Evolutionary conservation across 1,284 basidiomycete genomes (phyloP).

Genomic region (Fomitopsis betulina): DNA sequence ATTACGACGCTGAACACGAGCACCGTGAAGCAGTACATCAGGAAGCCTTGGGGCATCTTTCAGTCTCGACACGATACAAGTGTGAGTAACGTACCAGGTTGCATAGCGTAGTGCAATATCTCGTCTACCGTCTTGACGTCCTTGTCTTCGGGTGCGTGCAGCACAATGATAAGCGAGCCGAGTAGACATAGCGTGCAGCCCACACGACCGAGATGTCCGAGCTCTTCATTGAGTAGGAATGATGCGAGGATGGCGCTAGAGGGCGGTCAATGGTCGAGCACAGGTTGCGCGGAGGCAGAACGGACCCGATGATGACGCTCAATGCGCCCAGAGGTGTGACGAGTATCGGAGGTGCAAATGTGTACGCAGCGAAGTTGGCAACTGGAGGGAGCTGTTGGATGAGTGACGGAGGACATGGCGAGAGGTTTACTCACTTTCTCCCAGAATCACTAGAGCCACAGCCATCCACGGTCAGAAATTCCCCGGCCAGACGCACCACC

Average conservation of each 20-base stretch:
- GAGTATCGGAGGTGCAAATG: conserved; percentile 95
- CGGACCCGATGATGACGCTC: conserved; percentile 95
- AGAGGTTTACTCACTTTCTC: conserved; percentile 62
- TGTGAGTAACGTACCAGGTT: conserved; percentile 62
- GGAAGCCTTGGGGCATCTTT: conserved; percentile 57
- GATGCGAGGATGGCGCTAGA: conserved; percentile 89
- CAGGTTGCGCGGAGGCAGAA: conserved; percentile 7
- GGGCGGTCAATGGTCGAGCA: conserved; percentile 1
- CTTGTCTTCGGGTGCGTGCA: conserved; percentile 97
- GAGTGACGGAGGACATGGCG: neutral
- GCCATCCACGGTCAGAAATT: neutral
- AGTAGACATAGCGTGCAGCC: conserved; percentile 91
- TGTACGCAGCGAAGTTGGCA: conserved; percentile 98
- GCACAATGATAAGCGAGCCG: conserved; percentile 92
- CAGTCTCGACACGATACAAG: neutral
- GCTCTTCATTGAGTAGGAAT: conserved; percentile 88
- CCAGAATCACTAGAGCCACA: conserved; percentile 70
- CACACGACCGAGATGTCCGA: conserved; percentile 89
- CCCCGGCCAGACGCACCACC: neutral
- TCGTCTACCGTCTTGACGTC: conserved; percentile 93
- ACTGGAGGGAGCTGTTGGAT: conserved; percentile 44
- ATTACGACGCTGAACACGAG: conserved; percentile 80
- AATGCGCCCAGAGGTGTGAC: conserved; percentile 95
- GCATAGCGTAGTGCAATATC: conserved; percentile 85
- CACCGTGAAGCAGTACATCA: conserved; percentile 86